These are phyloP conservation scores for Oxyria digyna DNA, from an alignment of 148 eudicot genomes.

Conservation along the genomic window DNA sequence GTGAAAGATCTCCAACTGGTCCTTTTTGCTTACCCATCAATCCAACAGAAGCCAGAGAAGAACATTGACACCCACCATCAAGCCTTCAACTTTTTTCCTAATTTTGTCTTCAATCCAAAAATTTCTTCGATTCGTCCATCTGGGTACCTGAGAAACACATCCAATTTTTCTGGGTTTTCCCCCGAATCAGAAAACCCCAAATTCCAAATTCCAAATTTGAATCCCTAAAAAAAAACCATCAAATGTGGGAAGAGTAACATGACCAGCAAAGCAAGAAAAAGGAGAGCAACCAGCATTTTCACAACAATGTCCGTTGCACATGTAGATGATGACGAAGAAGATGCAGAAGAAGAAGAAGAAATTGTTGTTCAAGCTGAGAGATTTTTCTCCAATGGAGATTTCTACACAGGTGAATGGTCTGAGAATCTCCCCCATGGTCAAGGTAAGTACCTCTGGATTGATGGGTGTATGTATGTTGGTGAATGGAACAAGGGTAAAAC, in stretches of 20 bases:
- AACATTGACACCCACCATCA: neutral
- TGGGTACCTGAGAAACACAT: constrained; percentile 9
- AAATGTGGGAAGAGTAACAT: constrained; percentile 12
- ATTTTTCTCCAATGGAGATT: constrained; percentile 49
- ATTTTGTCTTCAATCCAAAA: neutral
- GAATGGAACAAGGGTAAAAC: constrained; percentile 67
- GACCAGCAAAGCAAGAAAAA: constrained; percentile 38
- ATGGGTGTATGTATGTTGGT: constrained; percentile 86
- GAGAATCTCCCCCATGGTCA: constrained; percentile 56
- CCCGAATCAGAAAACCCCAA: constrained; percentile 9
- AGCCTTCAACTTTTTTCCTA: neutral
- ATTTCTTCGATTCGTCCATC: neutral
- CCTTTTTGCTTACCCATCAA: constrained; percentile 22
- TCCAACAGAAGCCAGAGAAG: constrained; percentile 5
- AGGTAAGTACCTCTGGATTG: constrained; percentile 71
- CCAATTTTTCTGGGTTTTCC: constrained; percentile 15
- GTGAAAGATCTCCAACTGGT: neutral
- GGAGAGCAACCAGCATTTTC: constrained; percentile 41
- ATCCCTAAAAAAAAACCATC: neutral
- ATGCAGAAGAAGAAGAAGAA: neutral
- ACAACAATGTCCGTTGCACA: constrained; percentile 84
- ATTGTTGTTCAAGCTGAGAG: constrained; percentile 22
- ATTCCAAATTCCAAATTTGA: constrained; percentile 13
- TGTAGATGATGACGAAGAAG: constrained; percentile 41
- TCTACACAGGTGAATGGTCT: constrained; percentile 52